Evolutionary conservation across 2,329 filamentous ascomycete genomes (phyloP).

Genomic region (Fusarium veterinarium): DNA sequence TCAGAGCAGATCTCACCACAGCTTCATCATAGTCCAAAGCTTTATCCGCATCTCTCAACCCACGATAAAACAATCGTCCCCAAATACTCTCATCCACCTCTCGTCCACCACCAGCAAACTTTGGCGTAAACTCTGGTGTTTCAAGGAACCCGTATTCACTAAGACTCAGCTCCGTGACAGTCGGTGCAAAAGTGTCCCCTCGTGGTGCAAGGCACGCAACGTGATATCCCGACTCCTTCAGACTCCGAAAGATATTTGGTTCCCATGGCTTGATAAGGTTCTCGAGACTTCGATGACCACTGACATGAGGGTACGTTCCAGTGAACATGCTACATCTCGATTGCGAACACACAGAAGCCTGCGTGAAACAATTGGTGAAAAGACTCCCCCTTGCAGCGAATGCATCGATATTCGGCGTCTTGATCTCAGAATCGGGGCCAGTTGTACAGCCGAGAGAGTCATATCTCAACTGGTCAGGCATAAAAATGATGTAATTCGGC

Average conservation of each 20-base stretch:
- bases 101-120: constrained; percentile 39
- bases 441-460: constrained; percentile 55
- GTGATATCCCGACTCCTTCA: constrained; percentile 59
- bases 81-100: constrained; percentile 52
- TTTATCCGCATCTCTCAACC: constrained; percentile 51
- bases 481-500: constrained; percentile 58
- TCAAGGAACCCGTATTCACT: constrained; percentile 59
- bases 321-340: constrained; percentile 61
- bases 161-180: constrained; percentile 57
- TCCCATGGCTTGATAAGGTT: constrained; percentile 62
- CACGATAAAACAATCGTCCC: constrained; percentile 56
- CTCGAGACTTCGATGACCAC: constrained; percentile 58
- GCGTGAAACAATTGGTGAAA: constrained; percentile 59
- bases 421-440: constrained; percentile 40
- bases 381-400: constrained; percentile 52
- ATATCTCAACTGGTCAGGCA: constrained; percentile 61
- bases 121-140: constrained; percentile 50
- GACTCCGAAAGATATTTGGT: constrained; percentile 57
- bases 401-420: constrained; percentile 57
- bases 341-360: constrained; percentile 60
- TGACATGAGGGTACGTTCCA: constrained; percentile 58
- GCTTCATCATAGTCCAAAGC: constrained; percentile 59
- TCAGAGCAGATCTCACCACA: constrained; percentile 53
- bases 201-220: constrained; percentile 58
- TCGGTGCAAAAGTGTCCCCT: constrained; percentile 56